Conservation (phyloP, 192 early-diverging fungal species). For the Backusella mclennaniae region DNA sequence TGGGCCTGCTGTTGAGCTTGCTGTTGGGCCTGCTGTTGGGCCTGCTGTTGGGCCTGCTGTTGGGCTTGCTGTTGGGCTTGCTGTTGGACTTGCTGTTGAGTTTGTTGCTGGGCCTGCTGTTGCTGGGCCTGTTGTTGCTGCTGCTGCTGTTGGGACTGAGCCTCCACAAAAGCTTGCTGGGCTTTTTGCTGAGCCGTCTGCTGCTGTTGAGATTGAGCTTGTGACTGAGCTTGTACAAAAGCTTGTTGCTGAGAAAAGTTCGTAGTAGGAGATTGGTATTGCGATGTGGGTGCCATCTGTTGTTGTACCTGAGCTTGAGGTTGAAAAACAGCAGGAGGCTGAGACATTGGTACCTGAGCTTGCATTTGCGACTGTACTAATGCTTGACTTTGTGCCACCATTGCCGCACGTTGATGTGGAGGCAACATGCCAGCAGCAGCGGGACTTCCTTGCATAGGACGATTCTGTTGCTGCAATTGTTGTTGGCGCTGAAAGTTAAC, state of each 20-base stretch:
- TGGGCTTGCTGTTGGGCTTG: slow-evolving; percentile 8
- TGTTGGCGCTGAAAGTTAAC: neutral
- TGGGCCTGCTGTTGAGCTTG: slow-evolving; percentile 26
- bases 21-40: neutral
- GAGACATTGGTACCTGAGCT: neutral
- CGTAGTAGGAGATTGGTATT: neutral
- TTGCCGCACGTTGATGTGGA: neutral
- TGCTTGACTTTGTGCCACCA: slow-evolving; percentile 14
- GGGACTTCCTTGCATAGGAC: slow-evolving; percentile 11
- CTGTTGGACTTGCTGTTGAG: slow-evolving; percentile 15
- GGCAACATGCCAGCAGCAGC: neutral
- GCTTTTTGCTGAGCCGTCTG: neutral
- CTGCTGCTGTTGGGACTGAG: neutral
- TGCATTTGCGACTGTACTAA: neutral
- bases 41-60: neutral
- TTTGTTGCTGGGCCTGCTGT: slow-evolving; percentile 5
- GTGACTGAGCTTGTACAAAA: neutral
- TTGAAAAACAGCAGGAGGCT: slow-evolving; percentile 4
- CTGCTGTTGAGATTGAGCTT: slow-evolving; percentile 12
- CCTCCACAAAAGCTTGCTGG: slow-evolving; percentile 6
- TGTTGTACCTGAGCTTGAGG: slow-evolving; percentile 25
- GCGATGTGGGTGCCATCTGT: neutral
- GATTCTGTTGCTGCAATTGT: slow-evolving; percentile 14
- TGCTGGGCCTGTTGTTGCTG: neutral
- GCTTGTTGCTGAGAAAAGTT: slow-evolving; percentile 10